Conservation (phyloP, 805 yeast genomes). For the Saccharomycopsis sp. region DNA sequence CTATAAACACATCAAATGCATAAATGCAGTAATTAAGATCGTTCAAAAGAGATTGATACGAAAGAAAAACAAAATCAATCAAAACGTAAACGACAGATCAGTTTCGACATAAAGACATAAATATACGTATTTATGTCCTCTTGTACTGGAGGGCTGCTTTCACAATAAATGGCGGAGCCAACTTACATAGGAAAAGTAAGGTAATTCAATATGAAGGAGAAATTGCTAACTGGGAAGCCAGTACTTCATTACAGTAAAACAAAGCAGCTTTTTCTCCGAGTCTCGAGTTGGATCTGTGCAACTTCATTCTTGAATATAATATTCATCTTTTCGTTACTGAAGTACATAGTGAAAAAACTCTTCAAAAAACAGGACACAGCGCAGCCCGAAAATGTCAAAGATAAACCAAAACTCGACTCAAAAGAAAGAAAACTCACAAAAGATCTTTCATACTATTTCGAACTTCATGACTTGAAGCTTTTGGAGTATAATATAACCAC, state of each 20-base stretch:
- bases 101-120: not conserved
- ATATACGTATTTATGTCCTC: not conserved
- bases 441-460: constrained; percentile 63
- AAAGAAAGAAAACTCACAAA: constrained; percentile 36
- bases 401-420: not conserved
- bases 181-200: not conserved
- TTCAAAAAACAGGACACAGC: not conserved
- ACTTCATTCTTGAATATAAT: not conserved
- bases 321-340: not conserved
- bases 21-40: no score
- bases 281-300: not conserved
- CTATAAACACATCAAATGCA: no score
- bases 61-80: not conserved
- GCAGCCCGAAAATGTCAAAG: not conserved
- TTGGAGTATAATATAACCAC: not conserved
- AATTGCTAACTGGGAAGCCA: not conserved
- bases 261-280: not conserved
- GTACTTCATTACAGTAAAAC: not conserved
- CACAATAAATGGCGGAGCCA: not conserved
- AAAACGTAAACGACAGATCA: not conserved
- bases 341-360: not conserved
- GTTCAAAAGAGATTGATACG: not conserved
- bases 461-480: constrained; percentile 37
- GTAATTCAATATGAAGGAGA: not conserved
- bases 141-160: not conserved